phyloP scores from a whole-genome alignment of 441 rosid species.

The Erodium trifolium region DNA sequence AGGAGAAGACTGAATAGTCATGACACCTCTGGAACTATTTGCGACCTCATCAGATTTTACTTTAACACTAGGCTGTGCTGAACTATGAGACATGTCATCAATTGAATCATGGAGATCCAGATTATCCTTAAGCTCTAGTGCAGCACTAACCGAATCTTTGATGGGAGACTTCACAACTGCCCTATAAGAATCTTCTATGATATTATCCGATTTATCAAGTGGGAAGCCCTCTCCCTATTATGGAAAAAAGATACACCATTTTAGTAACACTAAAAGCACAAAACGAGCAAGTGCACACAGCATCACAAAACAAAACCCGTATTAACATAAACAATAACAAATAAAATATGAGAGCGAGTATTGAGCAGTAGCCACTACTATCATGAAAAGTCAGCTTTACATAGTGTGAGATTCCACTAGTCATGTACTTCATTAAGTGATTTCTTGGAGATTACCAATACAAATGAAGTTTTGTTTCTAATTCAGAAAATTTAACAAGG shows the following conservation, averaged over 20 bases:
- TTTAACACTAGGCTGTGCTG: constrained; percentile 22
- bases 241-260: constrained; percentile 3
- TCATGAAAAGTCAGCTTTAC: too few species aligned
- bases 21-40: constrained; percentile 22
- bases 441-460: not conserved
- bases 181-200: constrained; percentile 7
- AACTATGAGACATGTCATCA: constrained; percentile 20
- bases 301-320: not conserved
- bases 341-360: not conserved
- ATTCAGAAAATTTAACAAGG: not conserved
- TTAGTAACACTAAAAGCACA: not conserved
- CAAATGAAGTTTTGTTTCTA: not conserved
- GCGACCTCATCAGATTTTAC: constrained; percentile 28
- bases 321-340: not conserved
- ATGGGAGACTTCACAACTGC: constrained; percentile 12
- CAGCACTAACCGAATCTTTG: constrained; percentile 13
- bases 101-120: constrained; percentile 26
- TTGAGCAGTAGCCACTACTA: too few species aligned
- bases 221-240: constrained; percentile 9
- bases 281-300: not conserved
- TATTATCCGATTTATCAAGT: constrained; percentile 10
- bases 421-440: not conserved
- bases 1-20: constrained; percentile 27
- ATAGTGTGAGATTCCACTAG: too few species aligned
- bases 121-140: constrained; percentile 11